Base-by-base conservation (phyloP, 2,329 filamentous ascomycete species). In the Trichoderma lentiforme region DNA sequence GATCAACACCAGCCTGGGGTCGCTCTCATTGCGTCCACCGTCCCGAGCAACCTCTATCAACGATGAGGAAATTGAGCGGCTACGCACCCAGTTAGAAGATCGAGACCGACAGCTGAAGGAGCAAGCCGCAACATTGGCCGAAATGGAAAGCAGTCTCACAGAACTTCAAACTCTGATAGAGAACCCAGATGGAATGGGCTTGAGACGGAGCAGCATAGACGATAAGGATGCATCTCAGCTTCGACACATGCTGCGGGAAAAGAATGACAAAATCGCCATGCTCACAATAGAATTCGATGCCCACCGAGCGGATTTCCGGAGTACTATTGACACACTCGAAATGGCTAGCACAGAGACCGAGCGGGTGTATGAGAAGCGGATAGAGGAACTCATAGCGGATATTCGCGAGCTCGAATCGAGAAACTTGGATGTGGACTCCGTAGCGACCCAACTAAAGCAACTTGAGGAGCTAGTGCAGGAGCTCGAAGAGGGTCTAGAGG, bases 401-500 rank as follows among this genome's bases (percentile, higher is more conserved):
- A 87, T 97, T 32, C 89, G 91, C 68, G 94, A 97, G 72, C 84
- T 96, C 3, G 92, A 95, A 75, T 92, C 94, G 57, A 88, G 93
- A 58, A 92, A 91, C 53, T 91, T 97, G 72, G 96, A 99, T 79
- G 94, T 99, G 8, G 94, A 98, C 76, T 92, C 91, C 30, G 94
- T 99, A 24, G 95, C 96, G 7, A 88, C 88, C 74, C 96, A 99
- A 82, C 86, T 99, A 70, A 98, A 97, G 83, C 94, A 97, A 82
- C 86, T 99, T 1, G 96, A 98, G 80, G 95, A 98, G 80, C 88
- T 98, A 39, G 96, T 99, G 3, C 95, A 97, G 76, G 96, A 99
- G 80, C 88, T 99, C 0, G 96, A 99, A 81, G 96, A 99, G 81
- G 96, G 96, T 0, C 86, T 99, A 1, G 96, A 99, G 82, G 96